Conservation (phyloP, 306 rosid species). For the Adenanthera pavonina region DNA sequence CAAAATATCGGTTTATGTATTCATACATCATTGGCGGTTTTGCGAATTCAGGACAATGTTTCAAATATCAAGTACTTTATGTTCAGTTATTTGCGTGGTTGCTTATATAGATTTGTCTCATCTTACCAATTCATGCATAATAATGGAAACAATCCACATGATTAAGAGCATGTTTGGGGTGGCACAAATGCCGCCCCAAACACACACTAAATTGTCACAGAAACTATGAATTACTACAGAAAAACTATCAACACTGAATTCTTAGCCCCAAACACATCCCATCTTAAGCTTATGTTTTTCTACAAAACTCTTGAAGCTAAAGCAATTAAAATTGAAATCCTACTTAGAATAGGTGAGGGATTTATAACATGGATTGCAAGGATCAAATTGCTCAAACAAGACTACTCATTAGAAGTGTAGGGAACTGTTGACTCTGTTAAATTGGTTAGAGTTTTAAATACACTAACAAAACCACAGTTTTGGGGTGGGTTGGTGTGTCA, state of each 20-base stretch:
- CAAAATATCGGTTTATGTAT: constrained; percentile 14
- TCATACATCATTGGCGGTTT: background rate
- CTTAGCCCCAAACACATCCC: background rate
- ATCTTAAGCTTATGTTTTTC: background rate
- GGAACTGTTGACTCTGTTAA: background rate
- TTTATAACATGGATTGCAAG: background rate
- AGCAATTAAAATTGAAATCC: background rate
- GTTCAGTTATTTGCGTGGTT: constrained; percentile 31
- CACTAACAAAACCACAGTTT: background rate
- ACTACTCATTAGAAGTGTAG: background rate
- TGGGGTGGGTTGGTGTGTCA: background rate
- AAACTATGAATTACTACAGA: background rate
- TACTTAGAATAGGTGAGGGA: background rate
- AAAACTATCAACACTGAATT: background rate
- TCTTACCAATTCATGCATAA: background rate
- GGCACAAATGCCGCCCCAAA: no score
- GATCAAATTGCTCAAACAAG: background rate
- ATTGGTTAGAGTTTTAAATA: no score
- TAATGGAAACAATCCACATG: background rate
- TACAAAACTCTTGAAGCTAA: background rate
- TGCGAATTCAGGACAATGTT: background rate
- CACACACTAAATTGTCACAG: background rate
- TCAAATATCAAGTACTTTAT: constrained; percentile 10
- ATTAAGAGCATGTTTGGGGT: no score
- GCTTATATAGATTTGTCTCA: background rate